A percentile compares a stretch with the other conserved stretches of the same genome.
phyloP scores from a whole-genome alignment of 257 asterid species.

The Gentiana dahurica region DNA sequence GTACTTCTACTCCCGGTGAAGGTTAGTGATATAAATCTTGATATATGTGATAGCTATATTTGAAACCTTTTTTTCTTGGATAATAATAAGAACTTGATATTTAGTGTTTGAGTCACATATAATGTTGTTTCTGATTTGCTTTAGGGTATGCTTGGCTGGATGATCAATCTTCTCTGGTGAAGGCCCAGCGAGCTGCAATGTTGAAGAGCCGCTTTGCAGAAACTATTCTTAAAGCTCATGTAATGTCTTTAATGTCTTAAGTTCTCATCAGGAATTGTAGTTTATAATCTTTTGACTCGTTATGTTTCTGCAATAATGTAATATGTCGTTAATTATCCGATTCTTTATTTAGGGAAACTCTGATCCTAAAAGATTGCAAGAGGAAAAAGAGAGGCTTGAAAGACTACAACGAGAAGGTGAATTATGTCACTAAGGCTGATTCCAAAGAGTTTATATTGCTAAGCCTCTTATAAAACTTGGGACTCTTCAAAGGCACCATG shows the following conservation, averaged over 20 bases:
- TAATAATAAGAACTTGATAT: neutral
- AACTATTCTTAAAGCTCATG: slow-evolving; percentile 53
- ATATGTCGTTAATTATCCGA: too few relatives aligned
- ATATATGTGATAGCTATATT: neutral
- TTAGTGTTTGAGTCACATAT: neutral
- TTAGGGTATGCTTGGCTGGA: slow-evolving; percentile 30
- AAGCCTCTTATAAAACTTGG: too few relatives aligned
- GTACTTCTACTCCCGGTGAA: slow-evolving; percentile 30
- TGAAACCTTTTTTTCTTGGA: neutral
- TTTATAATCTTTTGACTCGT: too few relatives aligned
- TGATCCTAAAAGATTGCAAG: slow-evolving; percentile 32
- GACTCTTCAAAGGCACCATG: too few relatives aligned
- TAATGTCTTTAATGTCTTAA: slow-evolving; percentile 4
- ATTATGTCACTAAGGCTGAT: neutral
- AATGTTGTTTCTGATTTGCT: slow-evolving; percentile 1
- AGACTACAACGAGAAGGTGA: slow-evolving; percentile 52
- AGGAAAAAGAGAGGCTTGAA: slow-evolving; percentile 49
- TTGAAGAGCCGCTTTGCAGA: slow-evolving; percentile 73
- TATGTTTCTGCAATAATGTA: too few relatives aligned
- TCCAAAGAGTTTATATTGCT: too few relatives aligned
- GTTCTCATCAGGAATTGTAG: too few relatives aligned
- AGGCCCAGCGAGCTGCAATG: slow-evolving; percentile 76
- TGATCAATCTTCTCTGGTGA: slow-evolving; percentile 42
- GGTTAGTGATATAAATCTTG: slow-evolving; percentile 17
- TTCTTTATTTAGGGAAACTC: slow-evolving; percentile 28